Conservation (phyloP, 1,139 yeast species). For the Candida buenavistaensis region DNA sequence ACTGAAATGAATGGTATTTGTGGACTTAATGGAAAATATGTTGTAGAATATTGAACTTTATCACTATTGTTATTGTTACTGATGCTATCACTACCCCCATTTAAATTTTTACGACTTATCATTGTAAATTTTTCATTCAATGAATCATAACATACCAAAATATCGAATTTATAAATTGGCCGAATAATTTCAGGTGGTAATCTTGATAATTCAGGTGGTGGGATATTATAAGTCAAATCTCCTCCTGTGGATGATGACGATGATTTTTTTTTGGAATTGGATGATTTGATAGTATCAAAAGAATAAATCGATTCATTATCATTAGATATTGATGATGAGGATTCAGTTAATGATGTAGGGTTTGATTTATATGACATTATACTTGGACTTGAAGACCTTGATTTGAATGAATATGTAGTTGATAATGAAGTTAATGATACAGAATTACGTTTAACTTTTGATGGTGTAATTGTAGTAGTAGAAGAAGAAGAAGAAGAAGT, state of each 20-base stretch:
- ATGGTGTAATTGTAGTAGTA: slow-evolving; percentile 4
- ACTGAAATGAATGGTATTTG: slow-evolving; percentile 38
- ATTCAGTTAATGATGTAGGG: slow-evolving; percentile 41
- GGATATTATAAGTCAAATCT: slow-evolving; percentile 20
- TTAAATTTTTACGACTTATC: slow-evolving; percentile 17
- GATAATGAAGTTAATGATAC: slow-evolving; percentile 44
- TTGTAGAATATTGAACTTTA: no score
- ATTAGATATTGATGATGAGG: slow-evolving; percentile 30
- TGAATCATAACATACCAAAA: slow-evolving; percentile 45
- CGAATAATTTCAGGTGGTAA: slow-evolving; percentile 49
- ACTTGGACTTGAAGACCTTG: slow-evolving; percentile 47
- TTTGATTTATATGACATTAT: slow-evolving; percentile 43
- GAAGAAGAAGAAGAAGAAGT: background rate
- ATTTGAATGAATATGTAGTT: slow-evolving; percentile 30
- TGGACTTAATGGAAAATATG: slow-evolving; percentile 24
- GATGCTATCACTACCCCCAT: no score
- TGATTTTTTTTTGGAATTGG: no score
- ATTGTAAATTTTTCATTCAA: slow-evolving; percentile 34
- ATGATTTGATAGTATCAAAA: slow-evolving; percentile 11
- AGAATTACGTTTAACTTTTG: slow-evolving; percentile 27
- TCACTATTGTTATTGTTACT: no score
- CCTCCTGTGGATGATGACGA: slow-evolving; percentile 1
- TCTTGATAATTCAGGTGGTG: slow-evolving; percentile 47
- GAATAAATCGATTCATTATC: slow-evolving; percentile 25
- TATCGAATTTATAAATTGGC: slow-evolving; percentile 50